Evolutionary conservation across 148 eudicot species (phyloP), one percentile per base, ranked within the genome.

Genomic region (Hydrangea macrophylla): DNA sequence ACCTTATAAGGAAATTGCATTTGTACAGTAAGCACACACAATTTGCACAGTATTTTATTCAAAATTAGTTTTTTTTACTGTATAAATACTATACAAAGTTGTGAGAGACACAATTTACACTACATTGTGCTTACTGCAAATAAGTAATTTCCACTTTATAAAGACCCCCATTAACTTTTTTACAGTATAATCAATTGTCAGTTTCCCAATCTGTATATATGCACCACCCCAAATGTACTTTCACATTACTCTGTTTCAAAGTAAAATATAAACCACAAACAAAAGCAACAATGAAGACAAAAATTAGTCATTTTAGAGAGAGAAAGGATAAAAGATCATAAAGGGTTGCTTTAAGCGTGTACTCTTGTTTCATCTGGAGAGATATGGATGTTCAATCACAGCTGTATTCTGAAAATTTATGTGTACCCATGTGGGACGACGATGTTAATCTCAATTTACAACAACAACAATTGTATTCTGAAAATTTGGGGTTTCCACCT

Each of bases 341-440:
- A 44, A 36, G 51, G 40, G 55, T 57, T 54, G 42, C 51, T 69
- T 77, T 79, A 81, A 74, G 84, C 76, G 31, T 71, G 63, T 68
- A 65, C 33, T 75, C 79, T 81, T 35, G 39, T 15, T 15, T 9
- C 32, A 30, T 30, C 45, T 33, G 26, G 18, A 36, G 22, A 37
- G 36, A 56, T 7, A 79, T 65, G 82, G 83, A 82, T 60, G 70
- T 75, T 70, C 63, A 78, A 18, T 76, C 80, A 33, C 73, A 75
- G 42, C 65, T 69, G 25, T 70, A 30, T 28, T 70, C 60, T 39
- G 80, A 77, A 9, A 67, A 53, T 62, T 35, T 72, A 71, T 73
- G 58, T 63, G 78, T 64, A 15, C 58, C 73, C 33, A 28, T 63
- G 48, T 30, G 39, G 51, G 40, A 50, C 68, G 72, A 61, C 45